Evolutionary conservation across 2,329 filamentous ascomycete genomes (phyloP).

Genomic region (Ascochyta lentis): DNA sequence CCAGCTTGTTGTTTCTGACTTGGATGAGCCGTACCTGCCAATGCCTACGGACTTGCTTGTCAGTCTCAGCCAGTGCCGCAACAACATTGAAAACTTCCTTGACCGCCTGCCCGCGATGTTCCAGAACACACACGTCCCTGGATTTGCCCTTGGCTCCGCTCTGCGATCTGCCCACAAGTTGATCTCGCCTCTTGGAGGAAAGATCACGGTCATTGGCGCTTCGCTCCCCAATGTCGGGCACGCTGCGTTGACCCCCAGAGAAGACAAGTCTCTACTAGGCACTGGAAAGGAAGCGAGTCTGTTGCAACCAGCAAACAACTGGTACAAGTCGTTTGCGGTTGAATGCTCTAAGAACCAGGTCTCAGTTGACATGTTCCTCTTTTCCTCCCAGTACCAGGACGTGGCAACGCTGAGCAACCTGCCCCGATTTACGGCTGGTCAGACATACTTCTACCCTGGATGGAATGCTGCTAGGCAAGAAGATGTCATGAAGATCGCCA

Average conservation of each 20-base stretch:
- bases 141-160: constrained; percentile 94
- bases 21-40: constrained; percentile 95
- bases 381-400: constrained; percentile 71
- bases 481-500: constrained; percentile 96
- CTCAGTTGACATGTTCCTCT: constrained; percentile 67
- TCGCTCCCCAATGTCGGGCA: constrained; percentile 89
- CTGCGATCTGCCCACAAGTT: constrained; percentile 93
- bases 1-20: constrained; percentile 93
- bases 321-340: constrained; percentile 99
- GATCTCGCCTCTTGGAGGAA: constrained; percentile 91
- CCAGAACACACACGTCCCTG: constrained; percentile 86
- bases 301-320: constrained; percentile 90
- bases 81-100: constrained; percentile 91
- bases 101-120: constrained; percentile 95
- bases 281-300: constrained; percentile 90
- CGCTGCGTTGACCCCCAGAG: constrained; percentile 86
- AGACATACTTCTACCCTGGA: constrained; percentile 97
- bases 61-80: constrained; percentile 83
- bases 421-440: constrained; percentile 93
- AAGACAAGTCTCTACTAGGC: constrained; percentile 94
- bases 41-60: constrained; percentile 92
- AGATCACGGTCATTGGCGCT: constrained; percentile 89
- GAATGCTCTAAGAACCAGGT: constrained; percentile 99
- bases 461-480: constrained; percentile 95
- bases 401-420: constrained; percentile 95